Percentiles rank a stretch among this genome's conserved stretches.
These are phyloP conservation scores for Warburgia ugandensis DNA, from an alignment of 164 flowering plant species.

Conservation along the genomic window DNA sequence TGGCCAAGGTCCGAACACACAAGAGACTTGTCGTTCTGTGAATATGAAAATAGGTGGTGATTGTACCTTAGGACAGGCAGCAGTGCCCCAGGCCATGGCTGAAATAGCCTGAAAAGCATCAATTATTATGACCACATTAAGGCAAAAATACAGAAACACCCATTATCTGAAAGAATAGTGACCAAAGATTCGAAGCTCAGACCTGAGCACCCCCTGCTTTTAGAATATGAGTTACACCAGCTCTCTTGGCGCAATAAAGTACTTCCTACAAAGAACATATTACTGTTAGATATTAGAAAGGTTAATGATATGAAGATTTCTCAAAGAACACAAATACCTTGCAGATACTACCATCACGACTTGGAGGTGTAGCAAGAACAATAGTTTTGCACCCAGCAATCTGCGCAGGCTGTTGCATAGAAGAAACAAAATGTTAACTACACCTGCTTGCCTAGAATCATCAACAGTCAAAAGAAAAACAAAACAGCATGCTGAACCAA, in stretches of 20 bases:
- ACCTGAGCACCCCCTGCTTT: conserved; percentile 99
- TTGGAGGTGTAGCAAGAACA: conserved; percentile 94
- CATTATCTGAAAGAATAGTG: neutral
- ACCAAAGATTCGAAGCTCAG: conserved; percentile 9
- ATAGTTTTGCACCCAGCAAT: conserved; percentile 94
- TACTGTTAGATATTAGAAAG: neutral
- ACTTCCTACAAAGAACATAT: conserved; percentile 53
- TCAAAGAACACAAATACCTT: conserved; percentile 44
- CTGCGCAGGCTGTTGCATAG: conserved; percentile 74
- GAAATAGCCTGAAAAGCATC: conserved; percentile 62
- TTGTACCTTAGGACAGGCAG: conserved; percentile 88
- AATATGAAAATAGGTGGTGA: neutral
- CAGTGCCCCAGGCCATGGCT: conserved; percentile 99
- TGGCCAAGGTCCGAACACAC: too few relatives aligned
- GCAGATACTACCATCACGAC: conserved; percentile 79
- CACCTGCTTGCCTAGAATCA: conserved; percentile 10
- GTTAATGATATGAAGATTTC: neutral
- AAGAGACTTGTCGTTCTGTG: too few relatives aligned
- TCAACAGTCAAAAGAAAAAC: neutral
- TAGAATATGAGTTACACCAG: conserved; percentile 97
- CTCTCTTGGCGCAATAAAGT: conserved; percentile 94
- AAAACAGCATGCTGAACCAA: conserved; percentile 10
- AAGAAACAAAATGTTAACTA: conserved; percentile 25
- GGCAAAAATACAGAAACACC: neutral
- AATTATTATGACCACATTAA: neutral